A percentile compares a stretch with the other conserved stretches of the same genome.
phyloP scores from a whole-genome alignment of 108 stramenopile species.

The Schizochytrium sp. region DNA sequence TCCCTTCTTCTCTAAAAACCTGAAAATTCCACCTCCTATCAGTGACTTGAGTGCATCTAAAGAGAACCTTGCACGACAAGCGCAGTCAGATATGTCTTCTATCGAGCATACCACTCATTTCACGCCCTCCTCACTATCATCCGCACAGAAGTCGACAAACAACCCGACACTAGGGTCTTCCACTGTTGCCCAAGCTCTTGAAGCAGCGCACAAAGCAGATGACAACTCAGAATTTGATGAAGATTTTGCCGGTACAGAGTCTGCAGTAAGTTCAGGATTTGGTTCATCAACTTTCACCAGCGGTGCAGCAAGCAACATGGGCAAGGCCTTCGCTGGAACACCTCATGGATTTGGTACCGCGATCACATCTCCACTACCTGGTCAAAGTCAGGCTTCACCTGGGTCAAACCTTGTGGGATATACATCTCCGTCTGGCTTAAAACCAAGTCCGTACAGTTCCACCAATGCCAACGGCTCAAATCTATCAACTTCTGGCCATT shows the following conservation, averaged over 20 bases:
- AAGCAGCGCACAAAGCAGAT: no score
- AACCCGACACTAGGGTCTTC: no score
- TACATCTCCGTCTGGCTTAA: neutral
- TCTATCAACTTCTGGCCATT: neutral
- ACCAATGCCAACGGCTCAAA: neutral
- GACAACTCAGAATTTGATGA: no score
- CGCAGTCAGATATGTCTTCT: neutral
- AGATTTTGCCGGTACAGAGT: no score
- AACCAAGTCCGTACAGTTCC: neutral
- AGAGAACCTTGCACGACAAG: neutral
- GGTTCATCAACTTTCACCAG: no score
- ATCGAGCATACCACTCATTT: neutral
- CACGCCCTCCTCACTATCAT: neutral
- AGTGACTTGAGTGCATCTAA: constrained; percentile 1
- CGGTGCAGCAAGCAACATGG: neutral
- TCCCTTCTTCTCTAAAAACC: constrained; percentile 75
- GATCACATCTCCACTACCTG: neutral
- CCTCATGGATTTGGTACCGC: neutral
- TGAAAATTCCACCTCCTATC: constrained; percentile 21
- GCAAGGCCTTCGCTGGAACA: neutral
- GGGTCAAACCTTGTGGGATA: no score
- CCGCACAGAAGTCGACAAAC: no score
- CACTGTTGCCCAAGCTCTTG: no score
- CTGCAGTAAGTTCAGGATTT: no score
- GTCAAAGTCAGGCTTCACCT: no score